These are phyloP conservation scores for Casuarina equisetifolia DNA, from an alignment of 306 rosid genomes.

Conservation along the genomic window DNA sequence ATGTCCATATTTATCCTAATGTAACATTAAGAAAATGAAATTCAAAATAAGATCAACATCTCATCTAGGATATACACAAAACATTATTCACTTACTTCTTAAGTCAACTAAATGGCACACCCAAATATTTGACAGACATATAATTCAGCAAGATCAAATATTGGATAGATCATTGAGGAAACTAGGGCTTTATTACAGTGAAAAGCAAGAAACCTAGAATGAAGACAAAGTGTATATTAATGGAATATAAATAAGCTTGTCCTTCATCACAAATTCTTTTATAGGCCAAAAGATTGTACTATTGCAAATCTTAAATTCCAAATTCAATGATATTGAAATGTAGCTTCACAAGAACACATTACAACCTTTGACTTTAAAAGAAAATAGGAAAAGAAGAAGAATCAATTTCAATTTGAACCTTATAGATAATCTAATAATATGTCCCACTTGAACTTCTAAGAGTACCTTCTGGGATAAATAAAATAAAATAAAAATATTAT, in stretches of 20 bases:
- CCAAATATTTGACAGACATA: background rate
- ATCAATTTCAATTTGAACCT: background rate
- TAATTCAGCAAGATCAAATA: conserved; percentile 1
- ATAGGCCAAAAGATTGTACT: background rate
- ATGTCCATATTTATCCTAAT: conserved; percentile 38
- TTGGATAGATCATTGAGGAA: background rate
- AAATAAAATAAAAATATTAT: too few relatives aligned
- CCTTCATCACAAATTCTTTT: background rate
- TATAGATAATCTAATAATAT: background rate
- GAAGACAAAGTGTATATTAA: background rate
- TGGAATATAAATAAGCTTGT: background rate
- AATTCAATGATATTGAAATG: background rate
- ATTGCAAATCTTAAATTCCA: background rate
- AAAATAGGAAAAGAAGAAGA: background rate
- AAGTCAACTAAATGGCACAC: conserved; percentile 1
- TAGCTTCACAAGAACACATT: background rate
- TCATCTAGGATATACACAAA: conserved; percentile 3
- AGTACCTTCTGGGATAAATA: background rate
- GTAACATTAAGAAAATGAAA: conserved; percentile 34
- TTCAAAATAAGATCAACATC: conserved; percentile 22
- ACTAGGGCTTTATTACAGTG: background rate
- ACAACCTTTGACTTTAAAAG: background rate
- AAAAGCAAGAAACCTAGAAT: background rate
- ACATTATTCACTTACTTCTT: background rate
- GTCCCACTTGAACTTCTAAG: background rate